Conservation (phyloP, 2,329 filamentous ascomycete genomes). For the Hypoxylon sp. region DNA sequence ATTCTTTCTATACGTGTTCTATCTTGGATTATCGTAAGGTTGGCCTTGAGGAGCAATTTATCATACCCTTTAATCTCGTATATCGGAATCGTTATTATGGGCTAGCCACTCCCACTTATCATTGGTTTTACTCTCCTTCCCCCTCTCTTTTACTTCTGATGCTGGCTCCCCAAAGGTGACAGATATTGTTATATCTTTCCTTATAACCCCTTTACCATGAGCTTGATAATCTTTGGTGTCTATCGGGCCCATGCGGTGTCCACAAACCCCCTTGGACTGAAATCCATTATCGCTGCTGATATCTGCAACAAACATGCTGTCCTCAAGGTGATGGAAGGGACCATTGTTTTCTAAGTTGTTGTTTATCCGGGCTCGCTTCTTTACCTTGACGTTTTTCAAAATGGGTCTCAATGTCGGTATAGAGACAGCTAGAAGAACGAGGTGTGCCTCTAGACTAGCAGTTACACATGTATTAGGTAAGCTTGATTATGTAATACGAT, state of each 20-base stretch:
- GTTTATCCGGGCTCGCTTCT: not conserved
- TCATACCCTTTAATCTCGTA: too few species aligned
- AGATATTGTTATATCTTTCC: slow-evolving; percentile 12
- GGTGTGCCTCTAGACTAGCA: slow-evolving; percentile 35
- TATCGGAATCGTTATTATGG: too few species aligned
- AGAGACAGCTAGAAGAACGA: slow-evolving; percentile 35
- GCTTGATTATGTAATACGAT: not conserved
- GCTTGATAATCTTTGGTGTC: not conserved
- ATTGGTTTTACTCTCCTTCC: not conserved
- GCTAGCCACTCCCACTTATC: not conserved
- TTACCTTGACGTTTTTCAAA: not conserved
- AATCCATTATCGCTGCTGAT: not conserved
- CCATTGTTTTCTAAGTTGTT: not conserved
- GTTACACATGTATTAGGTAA: not conserved
- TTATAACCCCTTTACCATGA: not conserved
- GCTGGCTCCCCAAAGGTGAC: not conserved
- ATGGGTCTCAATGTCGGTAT: slow-evolving; percentile 29
- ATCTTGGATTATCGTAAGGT: too few species aligned
- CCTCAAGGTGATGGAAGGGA: not conserved
- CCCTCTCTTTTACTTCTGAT: not conserved
- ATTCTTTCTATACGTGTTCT: too few species aligned
- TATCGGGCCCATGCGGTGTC: not conserved
- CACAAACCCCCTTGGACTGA: not conserved
- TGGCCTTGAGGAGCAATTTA: too few species aligned
- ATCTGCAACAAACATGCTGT: not conserved